phyloP scores from a whole-genome alignment of 1,284 basidiomycete genomes.

The Ganoderma sinense region DNA sequence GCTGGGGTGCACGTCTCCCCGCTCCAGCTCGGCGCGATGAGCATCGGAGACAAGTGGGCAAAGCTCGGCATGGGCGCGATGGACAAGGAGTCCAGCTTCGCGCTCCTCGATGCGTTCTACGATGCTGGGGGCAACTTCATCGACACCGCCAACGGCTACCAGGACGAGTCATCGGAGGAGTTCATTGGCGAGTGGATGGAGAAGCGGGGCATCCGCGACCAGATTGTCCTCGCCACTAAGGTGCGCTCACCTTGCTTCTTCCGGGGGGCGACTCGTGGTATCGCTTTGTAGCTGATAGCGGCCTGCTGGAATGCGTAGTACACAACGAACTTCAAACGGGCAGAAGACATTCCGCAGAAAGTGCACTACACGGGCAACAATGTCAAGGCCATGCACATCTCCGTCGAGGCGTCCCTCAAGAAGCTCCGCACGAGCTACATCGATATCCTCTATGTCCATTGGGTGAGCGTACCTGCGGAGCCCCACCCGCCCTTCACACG shows the following conservation, averaged over 20 bases:
- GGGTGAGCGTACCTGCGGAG: constrained; percentile 3
- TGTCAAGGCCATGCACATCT: constrained; percentile 42
- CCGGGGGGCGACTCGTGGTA: too few relatives aligned
- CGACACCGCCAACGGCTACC: constrained; percentile 43
- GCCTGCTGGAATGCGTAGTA: constrained; percentile 33
- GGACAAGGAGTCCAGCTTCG: constrained; percentile 42
- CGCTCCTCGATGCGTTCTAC: constrained; percentile 45
- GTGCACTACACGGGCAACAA: constrained; percentile 47
- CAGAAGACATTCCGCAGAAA: constrained; percentile 32
- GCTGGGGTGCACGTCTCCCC: constrained; percentile 52
- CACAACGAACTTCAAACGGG: constrained; percentile 42
- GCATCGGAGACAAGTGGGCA: constrained; percentile 56
- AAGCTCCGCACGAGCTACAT: constrained; percentile 55
- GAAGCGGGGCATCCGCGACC: constrained; percentile 47
- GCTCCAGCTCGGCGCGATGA: constrained; percentile 59
- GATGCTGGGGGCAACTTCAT: constrained; percentile 43
- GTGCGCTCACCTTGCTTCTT: constrained; percentile 17
- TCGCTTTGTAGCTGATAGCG: neutral
- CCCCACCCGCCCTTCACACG: too few relatives aligned
- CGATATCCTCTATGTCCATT: constrained; percentile 47
- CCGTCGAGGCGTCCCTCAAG: constrained; percentile 48
- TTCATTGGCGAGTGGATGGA: constrained; percentile 56
- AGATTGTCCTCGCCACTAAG: constrained; percentile 54
- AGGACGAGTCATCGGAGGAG: constrained; percentile 42
- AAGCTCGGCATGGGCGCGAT: constrained; percentile 48